A percentile compares a stretch with the other conserved stretches of the same genome.
phyloP scores from a whole-genome alignment of 352 stramenopile species.

The Globisporangium polare region DNA sequence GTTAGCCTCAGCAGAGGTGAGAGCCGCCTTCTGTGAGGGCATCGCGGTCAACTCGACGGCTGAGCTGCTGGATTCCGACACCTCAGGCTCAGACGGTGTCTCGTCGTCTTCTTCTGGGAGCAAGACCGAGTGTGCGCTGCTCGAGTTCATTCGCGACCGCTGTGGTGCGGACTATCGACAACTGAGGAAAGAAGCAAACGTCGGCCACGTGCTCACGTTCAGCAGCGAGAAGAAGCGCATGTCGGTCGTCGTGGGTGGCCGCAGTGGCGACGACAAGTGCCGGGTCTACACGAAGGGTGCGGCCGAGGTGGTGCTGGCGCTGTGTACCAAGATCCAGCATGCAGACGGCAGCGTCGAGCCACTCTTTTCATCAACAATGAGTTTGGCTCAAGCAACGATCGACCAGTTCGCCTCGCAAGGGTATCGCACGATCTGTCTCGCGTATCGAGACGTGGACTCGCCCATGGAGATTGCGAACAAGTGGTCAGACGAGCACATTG shows the following conservation, averaged over 20 bases:
- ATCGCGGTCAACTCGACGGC: conserved; percentile 87
- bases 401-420: conserved; percentile 54
- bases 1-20: neutral
- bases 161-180: conserved; percentile 29
- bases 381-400: conserved; percentile 28
- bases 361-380: conserved; percentile 8
- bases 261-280: no score
- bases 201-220: conserved; percentile 75
- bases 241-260: conserved; percentile 67
- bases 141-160: conserved; percentile 26
- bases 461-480: conserved; percentile 14
- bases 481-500: conserved; percentile 23
- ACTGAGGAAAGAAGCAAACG: conserved; percentile 14
- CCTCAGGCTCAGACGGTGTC: neutral
- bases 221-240: conserved; percentile 93
- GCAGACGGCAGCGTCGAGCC: conserved; percentile 12
- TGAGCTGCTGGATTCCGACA: conserved; percentile 15
- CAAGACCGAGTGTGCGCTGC: conserved; percentile 46
- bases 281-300: conserved; percentile 45
- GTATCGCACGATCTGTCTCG: conserved; percentile 76
- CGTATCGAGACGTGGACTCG: conserved; percentile 35
- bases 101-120: conserved; percentile 34
- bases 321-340: conserved; percentile 27
- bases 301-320: conserved; percentile 50
- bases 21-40: conserved; percentile 46